A percentile compares a stretch with the other conserved stretches of the same genome.
Conservation (phyloP, 768 basidiomycete genomes). For the Pisolithus albus region DNA sequence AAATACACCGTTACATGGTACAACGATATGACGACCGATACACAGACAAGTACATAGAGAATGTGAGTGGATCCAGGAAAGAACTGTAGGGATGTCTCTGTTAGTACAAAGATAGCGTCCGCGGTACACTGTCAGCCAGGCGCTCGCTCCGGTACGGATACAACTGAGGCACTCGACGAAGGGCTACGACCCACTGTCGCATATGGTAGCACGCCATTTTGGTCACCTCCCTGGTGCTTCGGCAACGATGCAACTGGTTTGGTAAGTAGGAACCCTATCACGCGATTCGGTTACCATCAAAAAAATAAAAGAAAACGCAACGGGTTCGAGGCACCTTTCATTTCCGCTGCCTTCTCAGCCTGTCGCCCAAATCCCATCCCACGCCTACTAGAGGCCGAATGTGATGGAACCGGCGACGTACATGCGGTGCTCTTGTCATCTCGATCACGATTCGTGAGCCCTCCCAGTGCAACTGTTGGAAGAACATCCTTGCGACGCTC, state of each 20-base stretch:
- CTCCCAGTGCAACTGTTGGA: slow-evolving; percentile 33
- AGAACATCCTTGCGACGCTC: slow-evolving; percentile 50
- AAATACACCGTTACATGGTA: too few species aligned
- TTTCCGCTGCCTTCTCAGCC: slow-evolving; percentile 69
- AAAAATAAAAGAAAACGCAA: slow-evolving; percentile 1
- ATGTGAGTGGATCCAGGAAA: not conserved
- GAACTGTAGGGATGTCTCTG: not conserved
- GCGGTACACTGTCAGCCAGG: too few species aligned
- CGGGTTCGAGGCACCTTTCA: slow-evolving; percentile 40
- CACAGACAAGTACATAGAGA: not conserved
- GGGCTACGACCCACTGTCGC: too few species aligned
- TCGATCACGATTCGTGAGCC: slow-evolving; percentile 9
- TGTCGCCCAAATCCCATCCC: slow-evolving; percentile 76
- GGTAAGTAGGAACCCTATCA: slow-evolving; percentile 48
- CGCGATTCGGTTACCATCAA: not conserved
- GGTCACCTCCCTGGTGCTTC: slow-evolving; percentile 26
- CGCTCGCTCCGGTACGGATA: not conserved
- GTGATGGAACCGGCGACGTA: slow-evolving; percentile 1
- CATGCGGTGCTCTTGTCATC: slow-evolving; percentile 9
- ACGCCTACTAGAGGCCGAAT: slow-evolving; percentile 24
- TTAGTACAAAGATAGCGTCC: too few species aligned
- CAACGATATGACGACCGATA: not conserved
- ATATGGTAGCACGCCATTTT: not conserved
- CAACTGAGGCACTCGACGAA: not conserved
- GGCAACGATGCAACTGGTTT: slow-evolving; percentile 54